phyloP scores from a whole-genome alignment of 257 asterid genomes.

The Nicotiana tabacum region DNA sequence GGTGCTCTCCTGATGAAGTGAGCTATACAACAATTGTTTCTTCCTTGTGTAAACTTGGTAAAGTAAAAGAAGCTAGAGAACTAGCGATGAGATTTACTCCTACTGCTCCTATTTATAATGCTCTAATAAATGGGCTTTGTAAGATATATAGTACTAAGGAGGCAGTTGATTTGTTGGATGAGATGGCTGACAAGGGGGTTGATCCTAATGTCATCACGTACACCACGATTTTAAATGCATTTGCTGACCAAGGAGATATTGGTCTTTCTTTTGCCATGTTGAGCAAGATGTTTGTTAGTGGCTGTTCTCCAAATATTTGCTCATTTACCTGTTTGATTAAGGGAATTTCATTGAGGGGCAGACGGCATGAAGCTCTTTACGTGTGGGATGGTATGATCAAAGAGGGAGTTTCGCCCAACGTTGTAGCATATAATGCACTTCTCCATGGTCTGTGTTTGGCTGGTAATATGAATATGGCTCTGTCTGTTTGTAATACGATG shows the following conservation, averaged over 20 bases:
- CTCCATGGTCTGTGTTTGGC: constrained; percentile 60
- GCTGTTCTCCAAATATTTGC: constrained; percentile 59
- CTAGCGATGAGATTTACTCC: constrained; percentile 40
- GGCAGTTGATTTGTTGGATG: constrained; percentile 52
- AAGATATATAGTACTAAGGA: constrained; percentile 35
- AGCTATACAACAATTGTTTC: constrained; percentile 78
- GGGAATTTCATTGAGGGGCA: constrained; percentile 50
- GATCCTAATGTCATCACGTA: constrained; percentile 67
- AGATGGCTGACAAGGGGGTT: constrained; percentile 46
- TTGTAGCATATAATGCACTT: constrained; percentile 65
- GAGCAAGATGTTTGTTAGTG: constrained; percentile 65
- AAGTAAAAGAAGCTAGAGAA: constrained; percentile 56
- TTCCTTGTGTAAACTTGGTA: constrained; percentile 64
- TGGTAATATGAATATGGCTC: constrained; percentile 49
- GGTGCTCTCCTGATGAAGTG: constrained; percentile 73
- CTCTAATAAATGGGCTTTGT: constrained; percentile 64
- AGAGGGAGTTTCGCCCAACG: constrained; percentile 57
- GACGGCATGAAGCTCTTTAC: constrained; percentile 49
- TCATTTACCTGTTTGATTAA: constrained; percentile 77
- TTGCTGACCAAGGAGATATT: constrained; percentile 46
- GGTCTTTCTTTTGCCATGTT: constrained; percentile 51
- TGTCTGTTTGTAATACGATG: constrained; percentile 48
- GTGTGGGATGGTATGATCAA: constrained; percentile 48
- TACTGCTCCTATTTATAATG: constrained; percentile 58
- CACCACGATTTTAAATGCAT: constrained; percentile 46